Conservation (phyloP, 2,329 filamentous ascomycete genomes). For the Aspergillus amoenus region DNA sequence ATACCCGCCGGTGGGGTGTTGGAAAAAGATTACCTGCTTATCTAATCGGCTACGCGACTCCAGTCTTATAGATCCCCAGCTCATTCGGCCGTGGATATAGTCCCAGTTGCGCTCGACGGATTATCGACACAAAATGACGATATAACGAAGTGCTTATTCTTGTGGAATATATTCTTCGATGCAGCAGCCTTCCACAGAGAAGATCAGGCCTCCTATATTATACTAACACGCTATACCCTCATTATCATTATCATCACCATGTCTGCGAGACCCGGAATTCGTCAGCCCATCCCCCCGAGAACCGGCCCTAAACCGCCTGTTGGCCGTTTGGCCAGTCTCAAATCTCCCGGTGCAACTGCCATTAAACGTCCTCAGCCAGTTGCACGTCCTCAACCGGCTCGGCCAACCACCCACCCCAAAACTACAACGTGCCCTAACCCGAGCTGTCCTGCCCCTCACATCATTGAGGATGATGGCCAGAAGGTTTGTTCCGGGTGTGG, state of each 20-base stretch:
- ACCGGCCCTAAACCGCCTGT: slow-evolving; percentile 28
- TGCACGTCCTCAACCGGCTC: slow-evolving; percentile 29
- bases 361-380: slow-evolving; percentile 39
- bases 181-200: background rate
- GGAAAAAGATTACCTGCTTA: background rate
- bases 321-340: slow-evolving; percentile 42
- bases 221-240: background rate
- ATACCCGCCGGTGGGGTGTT: too few relatives aligned
- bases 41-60: background rate
- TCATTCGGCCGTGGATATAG: background rate
- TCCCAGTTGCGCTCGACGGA: background rate
- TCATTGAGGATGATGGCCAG: slow-evolving; percentile 47
- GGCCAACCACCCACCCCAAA: slow-evolving; percentile 38
- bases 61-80: background rate
- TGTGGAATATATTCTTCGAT: background rate
- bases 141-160: background rate
- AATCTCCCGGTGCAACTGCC: slow-evolving; percentile 36
- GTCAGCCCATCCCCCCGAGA: slow-evolving; percentile 31
- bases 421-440: slow-evolving; percentile 46
- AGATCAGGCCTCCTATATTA: background rate
- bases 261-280: slow-evolving; percentile 35
- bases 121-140: background rate
- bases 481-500: slow-evolving; percentile 78
- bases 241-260: slow-evolving; percentile 19
- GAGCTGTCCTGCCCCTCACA: slow-evolving; percentile 45